Conservation (phyloP, 257 asterid species). For the Knoxia roxburghii region DNA sequence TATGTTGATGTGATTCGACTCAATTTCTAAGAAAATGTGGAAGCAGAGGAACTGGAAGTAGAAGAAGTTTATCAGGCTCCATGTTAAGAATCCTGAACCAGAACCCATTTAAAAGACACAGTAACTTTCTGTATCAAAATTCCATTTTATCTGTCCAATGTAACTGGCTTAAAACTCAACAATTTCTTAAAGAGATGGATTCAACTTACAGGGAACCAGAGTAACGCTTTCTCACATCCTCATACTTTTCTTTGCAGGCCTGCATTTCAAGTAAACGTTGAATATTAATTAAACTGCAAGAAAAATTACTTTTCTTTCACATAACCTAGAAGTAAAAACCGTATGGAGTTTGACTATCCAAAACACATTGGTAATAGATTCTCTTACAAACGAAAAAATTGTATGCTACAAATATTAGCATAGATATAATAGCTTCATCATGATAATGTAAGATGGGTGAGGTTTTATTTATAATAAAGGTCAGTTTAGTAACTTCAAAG, state of each 20-base stretch:
- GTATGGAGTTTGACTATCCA: not conserved
- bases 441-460: no score
- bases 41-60: not conserved
- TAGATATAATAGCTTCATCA: not conserved
- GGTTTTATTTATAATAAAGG: no score
- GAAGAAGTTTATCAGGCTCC: not conserved
- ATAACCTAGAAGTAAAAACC: not conserved
- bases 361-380: not conserved
- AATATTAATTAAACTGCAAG: not conserved
- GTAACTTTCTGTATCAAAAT: not conserved
- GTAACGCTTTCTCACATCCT: slow-evolving; percentile 58
- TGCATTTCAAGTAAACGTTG: slow-evolving; percentile 28
- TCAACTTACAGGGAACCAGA: slow-evolving; percentile 64
- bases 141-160: not conserved
- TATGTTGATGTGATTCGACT: not conserved
- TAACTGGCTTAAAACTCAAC: not conserved
- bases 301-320: not conserved
- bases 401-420: not conserved
- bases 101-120: not conserved
- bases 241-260: slow-evolving; percentile 82
- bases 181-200: slow-evolving; percentile 3
- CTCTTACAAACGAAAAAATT: not conserved
- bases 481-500: no score
- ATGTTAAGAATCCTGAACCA: slow-evolving; percentile 1
- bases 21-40: not conserved